A percentile compares a stretch with the other conserved stretches of the same genome.
phyloP scores from a whole-genome alignment of 1,139 yeast species.

The Suhomyces wounanorum region DNA sequence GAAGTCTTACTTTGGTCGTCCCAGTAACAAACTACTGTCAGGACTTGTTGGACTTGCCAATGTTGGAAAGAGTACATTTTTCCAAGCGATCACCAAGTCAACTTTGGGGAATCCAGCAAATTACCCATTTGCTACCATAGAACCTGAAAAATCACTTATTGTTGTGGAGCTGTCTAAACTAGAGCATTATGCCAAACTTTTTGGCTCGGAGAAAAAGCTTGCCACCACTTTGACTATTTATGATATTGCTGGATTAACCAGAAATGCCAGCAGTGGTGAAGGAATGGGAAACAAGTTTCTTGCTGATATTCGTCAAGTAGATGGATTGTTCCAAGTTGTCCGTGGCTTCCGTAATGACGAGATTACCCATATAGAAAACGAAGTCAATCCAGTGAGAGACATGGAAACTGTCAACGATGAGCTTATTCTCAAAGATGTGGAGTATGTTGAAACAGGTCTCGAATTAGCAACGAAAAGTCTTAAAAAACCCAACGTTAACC shows the following conservation, averaged over 20 bases:
- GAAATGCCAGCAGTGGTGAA: conserved; percentile 75
- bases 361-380: conserved; percentile 66
- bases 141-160: conserved; percentile 67
- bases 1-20: conserved; percentile 45
- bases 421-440: conserved; percentile 69
- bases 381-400: conserved; percentile 69
- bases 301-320: conserved; percentile 70
- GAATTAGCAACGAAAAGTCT: conserved; percentile 47
- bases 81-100: conserved; percentile 71
- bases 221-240: conserved; percentile 61
- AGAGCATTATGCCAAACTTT: conserved; percentile 45
- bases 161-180: conserved; percentile 56
- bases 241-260: conserved; percentile 75
- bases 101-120: conserved; percentile 75
- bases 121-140: conserved; percentile 79
- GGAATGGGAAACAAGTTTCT: conserved; percentile 77
- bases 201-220: conserved; percentile 51
- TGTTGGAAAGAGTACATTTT: conserved; percentile 71
- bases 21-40: conserved; percentile 55
- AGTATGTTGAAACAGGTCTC: conserved; percentile 57
- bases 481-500: conserved; percentile 39
- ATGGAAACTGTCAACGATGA: conserved; percentile 70
- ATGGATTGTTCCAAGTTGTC: conserved; percentile 72
- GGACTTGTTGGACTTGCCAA: conserved; percentile 76
- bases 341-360: conserved; percentile 70